phyloP scores from a whole-genome alignment of 495 filamentous ascomycete genomes.

The Talaromyces adpressus region DNA sequence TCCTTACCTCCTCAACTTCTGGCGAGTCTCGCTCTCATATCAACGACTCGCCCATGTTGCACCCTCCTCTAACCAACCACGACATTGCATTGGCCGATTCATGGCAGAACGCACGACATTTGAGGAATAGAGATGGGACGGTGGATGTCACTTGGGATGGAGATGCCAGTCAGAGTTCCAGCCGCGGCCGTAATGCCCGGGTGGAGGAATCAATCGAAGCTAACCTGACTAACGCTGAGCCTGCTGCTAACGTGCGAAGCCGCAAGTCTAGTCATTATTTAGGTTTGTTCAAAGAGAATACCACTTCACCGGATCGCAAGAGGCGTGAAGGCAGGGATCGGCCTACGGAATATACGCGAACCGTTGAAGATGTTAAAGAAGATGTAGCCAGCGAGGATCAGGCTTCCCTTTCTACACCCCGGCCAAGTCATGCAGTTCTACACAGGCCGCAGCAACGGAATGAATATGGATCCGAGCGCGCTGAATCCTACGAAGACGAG shows the following conservation, averaged over 20 bases:
- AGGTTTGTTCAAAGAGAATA: conserved; percentile 88
- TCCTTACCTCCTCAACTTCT: conserved; percentile 3
- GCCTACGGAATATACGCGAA: not conserved
- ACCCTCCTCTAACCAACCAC: conserved; percentile 2
- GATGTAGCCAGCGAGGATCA: not conserved
- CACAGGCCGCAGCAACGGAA: not conserved
- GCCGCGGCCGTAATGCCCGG: conserved; percentile 35
- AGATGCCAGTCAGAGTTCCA: conserved; percentile 32
- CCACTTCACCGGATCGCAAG: conserved; percentile 46
- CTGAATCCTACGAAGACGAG: conserved; percentile 46
- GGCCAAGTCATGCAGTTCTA: conserved; percentile 1
- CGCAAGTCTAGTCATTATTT: conserved; percentile 91
- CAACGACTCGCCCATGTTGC: conserved; percentile 5
- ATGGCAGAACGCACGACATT: conserved; percentile 2
- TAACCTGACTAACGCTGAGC: conserved; percentile 67
- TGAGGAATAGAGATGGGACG: conserved; percentile 5
- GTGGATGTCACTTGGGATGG: conserved; percentile 8
- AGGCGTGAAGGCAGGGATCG: conserved; percentile 24
- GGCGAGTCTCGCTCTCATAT: not conserved
- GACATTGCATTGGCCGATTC: conserved; percentile 8
- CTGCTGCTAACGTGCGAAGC: conserved; percentile 66
- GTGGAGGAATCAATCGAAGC: conserved; percentile 84
- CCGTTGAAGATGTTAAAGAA: not conserved
- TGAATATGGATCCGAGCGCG: conserved; percentile 67
- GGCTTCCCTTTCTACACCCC: not conserved